Percentiles rank a stretch among this genome's conserved stretches.
These are phyloP conservation scores for carrot (Daucus carota) DNA, from an alignment of 129 eudicot species.

Conservation along the genomic window DNA sequence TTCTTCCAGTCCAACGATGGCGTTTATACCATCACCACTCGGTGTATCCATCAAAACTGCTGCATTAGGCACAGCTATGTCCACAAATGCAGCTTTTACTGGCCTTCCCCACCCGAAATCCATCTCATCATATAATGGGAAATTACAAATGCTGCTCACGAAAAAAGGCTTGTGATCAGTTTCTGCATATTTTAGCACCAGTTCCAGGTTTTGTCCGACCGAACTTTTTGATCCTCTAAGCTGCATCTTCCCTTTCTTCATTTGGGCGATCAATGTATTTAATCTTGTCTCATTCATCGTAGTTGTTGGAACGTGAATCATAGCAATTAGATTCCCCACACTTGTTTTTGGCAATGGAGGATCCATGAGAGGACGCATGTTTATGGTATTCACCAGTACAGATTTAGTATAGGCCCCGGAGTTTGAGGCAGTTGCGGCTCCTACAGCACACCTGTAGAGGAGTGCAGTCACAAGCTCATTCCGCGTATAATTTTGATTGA, in stretches of 20 bases:
- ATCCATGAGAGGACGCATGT: constrained; percentile 11
- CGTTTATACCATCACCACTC: constrained; percentile 24
- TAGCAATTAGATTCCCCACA: constrained; percentile 2
- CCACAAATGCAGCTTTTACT: not conserved
- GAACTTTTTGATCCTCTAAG: constrained; percentile 2
- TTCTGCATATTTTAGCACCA: not conserved
- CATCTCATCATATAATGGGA: constrained; percentile 4
- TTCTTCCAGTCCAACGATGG: constrained; percentile 16
- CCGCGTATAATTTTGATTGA: constrained; percentile 15
- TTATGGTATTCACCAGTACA: not conserved
- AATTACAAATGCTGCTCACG: not conserved
- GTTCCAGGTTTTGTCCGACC: not conserved
- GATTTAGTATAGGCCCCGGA: constrained; percentile 11
- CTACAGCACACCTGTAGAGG: constrained; percentile 14
- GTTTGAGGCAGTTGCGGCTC: not conserved
- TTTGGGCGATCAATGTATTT: not conserved
- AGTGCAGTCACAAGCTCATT: constrained; percentile 21
- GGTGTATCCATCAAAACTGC: constrained; percentile 8
- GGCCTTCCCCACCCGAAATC: constrained; percentile 42
- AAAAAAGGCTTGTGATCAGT: not conserved
- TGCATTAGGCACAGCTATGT: not conserved
- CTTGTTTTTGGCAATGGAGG: constrained; percentile 11
- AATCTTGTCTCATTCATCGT: constrained; percentile 6
- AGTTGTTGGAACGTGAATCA: not conserved
- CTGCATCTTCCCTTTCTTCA: constrained; percentile 8